phyloP scores from a whole-genome alignment of 768 basidiomycete genomes.

The Peribolospora baueri region DNA sequence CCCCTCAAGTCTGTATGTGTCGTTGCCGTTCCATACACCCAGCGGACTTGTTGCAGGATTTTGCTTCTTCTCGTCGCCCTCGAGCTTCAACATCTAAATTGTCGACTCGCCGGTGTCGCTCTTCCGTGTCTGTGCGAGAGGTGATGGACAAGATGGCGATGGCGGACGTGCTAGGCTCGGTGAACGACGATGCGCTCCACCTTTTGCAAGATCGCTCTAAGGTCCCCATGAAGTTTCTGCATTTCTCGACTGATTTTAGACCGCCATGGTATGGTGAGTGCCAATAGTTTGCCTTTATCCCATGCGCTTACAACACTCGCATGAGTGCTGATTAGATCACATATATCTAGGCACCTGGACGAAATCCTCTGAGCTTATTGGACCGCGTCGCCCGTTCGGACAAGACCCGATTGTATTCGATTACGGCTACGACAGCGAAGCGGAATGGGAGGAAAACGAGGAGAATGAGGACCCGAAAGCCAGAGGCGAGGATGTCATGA shows the following conservation, averaged over 20 bases:
- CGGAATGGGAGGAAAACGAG: conserved; percentile 84
- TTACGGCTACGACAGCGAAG: conserved; percentile 81
- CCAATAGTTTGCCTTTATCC: not conserved
- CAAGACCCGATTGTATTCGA: conserved; percentile 54
- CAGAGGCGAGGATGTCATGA: conserved; percentile 8
- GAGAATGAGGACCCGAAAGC: conserved; percentile 28
- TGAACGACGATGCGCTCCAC: conserved; percentile 36
- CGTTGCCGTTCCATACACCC: not conserved
- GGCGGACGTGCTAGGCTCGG: conserved; percentile 52
- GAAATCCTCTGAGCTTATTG: conserved; percentile 46
- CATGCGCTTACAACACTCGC: not conserved
- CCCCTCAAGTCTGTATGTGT: no score
- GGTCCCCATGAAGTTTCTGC: conserved; percentile 55
- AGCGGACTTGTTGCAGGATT: no score
- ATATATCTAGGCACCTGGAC: conserved; percentile 46
- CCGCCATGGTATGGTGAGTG: conserved; percentile 64
- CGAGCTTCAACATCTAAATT: no score
- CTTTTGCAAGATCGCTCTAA: conserved; percentile 36
- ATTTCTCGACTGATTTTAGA: conserved; percentile 58
- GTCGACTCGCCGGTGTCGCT: not conserved
- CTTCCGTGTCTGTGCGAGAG: conserved; percentile 23
- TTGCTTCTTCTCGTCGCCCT: no score
- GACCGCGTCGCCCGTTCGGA: conserved; percentile 59
- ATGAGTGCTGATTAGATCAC: not conserved
- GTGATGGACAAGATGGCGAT: conserved; percentile 43